Evolutionary conservation across 2,329 filamentous ascomycete genomes (phyloP).

Genomic region (Aspergillus viridinutans): DNA sequence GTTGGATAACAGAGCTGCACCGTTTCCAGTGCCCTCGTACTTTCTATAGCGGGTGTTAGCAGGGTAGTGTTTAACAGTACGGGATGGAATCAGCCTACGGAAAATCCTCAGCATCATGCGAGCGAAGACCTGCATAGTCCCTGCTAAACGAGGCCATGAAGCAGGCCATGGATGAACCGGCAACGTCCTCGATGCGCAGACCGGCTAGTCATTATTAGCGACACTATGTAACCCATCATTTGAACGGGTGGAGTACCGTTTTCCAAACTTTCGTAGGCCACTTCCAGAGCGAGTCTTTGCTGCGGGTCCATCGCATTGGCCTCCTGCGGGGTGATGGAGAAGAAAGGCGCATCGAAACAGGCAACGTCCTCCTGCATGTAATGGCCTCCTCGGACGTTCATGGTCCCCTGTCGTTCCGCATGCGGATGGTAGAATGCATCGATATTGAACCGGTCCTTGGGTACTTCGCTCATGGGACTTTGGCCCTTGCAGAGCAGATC

Average conservation of each 20-base stretch:
- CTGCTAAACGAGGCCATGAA: slow-evolving; percentile 26
- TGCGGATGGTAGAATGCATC: slow-evolving; percentile 20
- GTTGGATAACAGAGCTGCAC: slow-evolving; percentile 27
- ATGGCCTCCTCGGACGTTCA: slow-evolving; percentile 3
- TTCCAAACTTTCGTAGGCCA: slow-evolving; percentile 24
- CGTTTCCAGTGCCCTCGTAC: slow-evolving; percentile 19
- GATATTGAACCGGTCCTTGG: slow-evolving; percentile 18
- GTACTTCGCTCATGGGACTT: slow-evolving; percentile 11
- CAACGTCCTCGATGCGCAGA: slow-evolving; percentile 21
- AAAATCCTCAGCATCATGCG: slow-evolving; percentile 3
- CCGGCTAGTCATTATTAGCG: slow-evolving; percentile 4
- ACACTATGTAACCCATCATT: slow-evolving; percentile 26
- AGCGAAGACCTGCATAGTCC: slow-evolving; percentile 25
- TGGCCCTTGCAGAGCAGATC: slow-evolving; percentile 12
- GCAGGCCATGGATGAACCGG: slow-evolving; percentile 29
- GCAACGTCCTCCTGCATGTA: slow-evolving; percentile 22
- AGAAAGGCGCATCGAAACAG: slow-evolving; percentile 31
- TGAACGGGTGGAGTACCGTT: slow-evolving; percentile 27
- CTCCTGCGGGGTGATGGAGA: slow-evolving; percentile 22
- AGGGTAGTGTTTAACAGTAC: no score
- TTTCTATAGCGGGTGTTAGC: no score
- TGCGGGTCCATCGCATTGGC: slow-evolving; percentile 29
- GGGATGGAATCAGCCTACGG: no score
- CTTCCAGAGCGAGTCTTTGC: slow-evolving; percentile 27
- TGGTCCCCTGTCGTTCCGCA: slow-evolving; percentile 6